Evolutionary conservation across 257 asterid genomes (phyloP).

Genomic region (Nicotiana tabacum): DNA sequence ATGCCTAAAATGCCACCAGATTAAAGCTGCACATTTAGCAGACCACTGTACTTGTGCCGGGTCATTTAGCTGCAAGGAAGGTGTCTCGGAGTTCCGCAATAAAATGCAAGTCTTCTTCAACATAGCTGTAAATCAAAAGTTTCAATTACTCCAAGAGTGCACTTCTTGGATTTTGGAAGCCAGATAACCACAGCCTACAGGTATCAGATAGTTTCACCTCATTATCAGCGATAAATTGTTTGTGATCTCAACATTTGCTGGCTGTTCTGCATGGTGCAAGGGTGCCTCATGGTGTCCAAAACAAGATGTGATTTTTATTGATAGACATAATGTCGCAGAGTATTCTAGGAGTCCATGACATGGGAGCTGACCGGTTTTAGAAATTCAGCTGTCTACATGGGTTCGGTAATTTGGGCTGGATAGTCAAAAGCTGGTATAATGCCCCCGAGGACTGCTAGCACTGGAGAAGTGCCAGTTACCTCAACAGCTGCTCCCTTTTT

Average conservation of each 20-base stretch:
- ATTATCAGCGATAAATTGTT: not conserved
- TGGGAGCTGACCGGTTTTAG: not conserved
- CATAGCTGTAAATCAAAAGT: slow-evolving; percentile 64
- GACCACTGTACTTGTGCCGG: slow-evolving; percentile 87
- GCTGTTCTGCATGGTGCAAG: not conserved
- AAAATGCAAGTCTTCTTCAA: slow-evolving; percentile 64
- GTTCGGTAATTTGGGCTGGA: not conserved
- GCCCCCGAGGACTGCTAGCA: not conserved
- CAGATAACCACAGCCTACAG: not conserved
- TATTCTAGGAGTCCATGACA: not conserved
- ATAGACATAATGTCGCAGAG: not conserved
- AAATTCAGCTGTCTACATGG: slow-evolving; percentile 1
- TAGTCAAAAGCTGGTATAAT: too few relatives aligned
- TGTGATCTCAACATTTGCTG: not conserved
- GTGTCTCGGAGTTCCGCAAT: slow-evolving; percentile 43
- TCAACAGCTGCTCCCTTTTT: not conserved
- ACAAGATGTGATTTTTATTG: not conserved
- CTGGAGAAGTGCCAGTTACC: not conserved
- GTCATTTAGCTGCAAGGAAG: slow-evolving; percentile 77
- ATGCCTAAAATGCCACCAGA: slow-evolving; percentile 81
- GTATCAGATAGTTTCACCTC: not conserved
- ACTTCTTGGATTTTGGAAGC: slow-evolving; percentile 67
- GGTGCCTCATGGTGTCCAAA: not conserved
- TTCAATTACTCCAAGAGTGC: slow-evolving; percentile 71
- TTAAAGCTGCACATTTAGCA: slow-evolving; percentile 82